Conservation (phyloP, 352 stramenopile species). For the Phytophthora uliginosa region DNA sequence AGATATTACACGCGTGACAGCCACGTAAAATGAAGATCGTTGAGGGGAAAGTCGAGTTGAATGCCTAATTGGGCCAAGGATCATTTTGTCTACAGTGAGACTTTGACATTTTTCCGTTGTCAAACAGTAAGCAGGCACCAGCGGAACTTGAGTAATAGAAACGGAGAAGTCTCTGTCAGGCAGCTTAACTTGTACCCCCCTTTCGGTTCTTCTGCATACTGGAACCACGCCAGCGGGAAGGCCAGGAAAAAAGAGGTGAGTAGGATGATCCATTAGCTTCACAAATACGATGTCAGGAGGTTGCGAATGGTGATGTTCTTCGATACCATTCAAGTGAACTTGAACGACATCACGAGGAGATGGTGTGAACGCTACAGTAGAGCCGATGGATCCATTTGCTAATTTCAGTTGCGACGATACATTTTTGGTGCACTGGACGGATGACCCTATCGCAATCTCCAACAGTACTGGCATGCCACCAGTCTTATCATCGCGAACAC, state of each 20-base stretch:
- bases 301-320: too few relatives aligned
- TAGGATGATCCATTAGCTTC: too few relatives aligned
- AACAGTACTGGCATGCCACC: background rate
- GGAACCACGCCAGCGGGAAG: too few relatives aligned
- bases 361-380: background rate
- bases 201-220: background rate
- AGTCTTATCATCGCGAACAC: too few relatives aligned
- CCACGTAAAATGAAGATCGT: constrained; percentile 13
- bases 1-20: constrained; percentile 12
- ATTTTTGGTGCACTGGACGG: background rate
- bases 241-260: too few relatives aligned
- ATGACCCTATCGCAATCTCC: background rate
- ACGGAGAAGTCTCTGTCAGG: background rate
- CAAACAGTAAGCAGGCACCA: constrained; percentile 4
- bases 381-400: background rate
- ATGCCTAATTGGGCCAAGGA: constrained; percentile 3
- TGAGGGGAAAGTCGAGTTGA: background rate
- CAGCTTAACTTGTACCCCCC: background rate
- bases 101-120: constrained; percentile 23
- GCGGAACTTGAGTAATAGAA: background rate
- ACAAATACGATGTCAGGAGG: too few relatives aligned
- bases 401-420: background rate
- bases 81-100: constrained; percentile 12
- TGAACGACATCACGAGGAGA: too few relatives aligned
- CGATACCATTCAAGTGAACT: too few relatives aligned